Conservation (phyloP, 768 basidiomycete genomes). For the Hypholoma sublateritium region DNA sequence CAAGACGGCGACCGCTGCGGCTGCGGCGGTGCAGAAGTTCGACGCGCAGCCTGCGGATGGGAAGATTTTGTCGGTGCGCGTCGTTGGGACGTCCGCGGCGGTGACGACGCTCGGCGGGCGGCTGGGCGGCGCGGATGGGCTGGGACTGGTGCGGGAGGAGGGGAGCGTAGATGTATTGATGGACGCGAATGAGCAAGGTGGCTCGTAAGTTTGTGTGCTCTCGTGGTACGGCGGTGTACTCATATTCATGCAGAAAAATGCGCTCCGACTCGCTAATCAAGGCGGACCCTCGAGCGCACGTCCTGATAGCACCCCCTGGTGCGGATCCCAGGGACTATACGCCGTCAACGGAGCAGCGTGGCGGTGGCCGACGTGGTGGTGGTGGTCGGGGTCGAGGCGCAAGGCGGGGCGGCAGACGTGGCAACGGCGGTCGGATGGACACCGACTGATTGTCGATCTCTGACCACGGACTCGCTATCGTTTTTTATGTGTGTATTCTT, state of each 20-base stretch:
- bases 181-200: conserved; percentile 41
- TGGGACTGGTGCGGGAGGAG: conserved; percentile 53
- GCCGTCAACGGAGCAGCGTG: conserved; percentile 32
- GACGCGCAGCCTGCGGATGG: conserved; percentile 84
- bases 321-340: conserved; percentile 53
- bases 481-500: conserved; percentile 9
- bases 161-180: conserved; percentile 63
- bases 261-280: conserved; percentile 77
- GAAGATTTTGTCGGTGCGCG: conserved; percentile 60
- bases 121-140: conserved; percentile 51
- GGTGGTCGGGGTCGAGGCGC: conserved; percentile 38
- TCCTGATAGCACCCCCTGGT: conserved; percentile 70
- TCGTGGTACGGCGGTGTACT: neutral
- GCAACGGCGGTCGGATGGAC: conserved; percentile 49
- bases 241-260: conserved; percentile 59
- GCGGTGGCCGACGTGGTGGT: conserved; percentile 37
- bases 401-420: conserved; percentile 35
- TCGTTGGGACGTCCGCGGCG: conserved; percentile 56
- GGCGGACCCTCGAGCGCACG: conserved; percentile 61
- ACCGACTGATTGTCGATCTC: conserved; percentile 37
- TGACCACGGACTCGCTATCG: conserved; percentile 9
- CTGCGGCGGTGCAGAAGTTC: conserved; percentile 71
- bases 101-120: conserved; percentile 56
- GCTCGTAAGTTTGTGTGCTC: conserved; percentile 51
- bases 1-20: conserved; percentile 60